Percentiles rank a stretch among this genome's conserved stretches.
Conservation (phyloP, 768 basidiomycete genomes). For the Kwoniella europaea region DNA sequence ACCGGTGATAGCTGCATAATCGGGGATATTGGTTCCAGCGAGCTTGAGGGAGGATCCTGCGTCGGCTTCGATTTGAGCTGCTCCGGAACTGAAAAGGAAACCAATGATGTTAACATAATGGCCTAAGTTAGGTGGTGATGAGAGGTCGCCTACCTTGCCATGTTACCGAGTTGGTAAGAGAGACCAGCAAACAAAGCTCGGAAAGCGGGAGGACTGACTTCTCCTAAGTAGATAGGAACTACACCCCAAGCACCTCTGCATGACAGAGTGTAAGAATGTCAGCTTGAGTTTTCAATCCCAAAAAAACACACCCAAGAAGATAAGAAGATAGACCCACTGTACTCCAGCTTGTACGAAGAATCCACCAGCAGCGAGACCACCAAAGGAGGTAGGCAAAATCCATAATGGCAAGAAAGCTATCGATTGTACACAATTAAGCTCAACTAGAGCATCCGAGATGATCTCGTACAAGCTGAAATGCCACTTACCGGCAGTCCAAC, state of each 20-base stretch:
- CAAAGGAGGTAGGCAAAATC: constrained; percentile 76
- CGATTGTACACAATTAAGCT: no score
- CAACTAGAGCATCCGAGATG: no score
- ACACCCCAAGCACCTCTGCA: constrained; percentile 78
- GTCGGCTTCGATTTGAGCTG: constrained; percentile 77
- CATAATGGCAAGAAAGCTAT: constrained; percentile 65
- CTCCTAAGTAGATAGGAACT: constrained; percentile 80
- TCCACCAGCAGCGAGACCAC: constrained; percentile 75
- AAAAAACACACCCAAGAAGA: no score
- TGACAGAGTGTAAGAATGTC: no score
- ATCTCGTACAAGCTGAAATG: not conserved
- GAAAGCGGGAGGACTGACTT: constrained; percentile 81
- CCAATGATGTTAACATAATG: no score
- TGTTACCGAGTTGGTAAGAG: constrained; percentile 71
- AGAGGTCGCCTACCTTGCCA: constrained; percentile 62
- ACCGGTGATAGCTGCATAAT: constrained; percentile 74
- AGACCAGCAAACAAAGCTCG: constrained; percentile 85
- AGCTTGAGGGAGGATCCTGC: constrained; percentile 67
- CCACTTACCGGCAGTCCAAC: constrained; percentile 17
- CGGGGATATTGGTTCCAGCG: constrained; percentile 61
- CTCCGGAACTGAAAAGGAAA: constrained; percentile 62
- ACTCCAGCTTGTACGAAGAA: constrained; percentile 82
- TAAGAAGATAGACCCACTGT: constrained; percentile 9
- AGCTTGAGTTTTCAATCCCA: no score
- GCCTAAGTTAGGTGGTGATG: no score